Base-by-base conservation (phyloP, 202 grass and related monocot species). In the Miscanthus sacchariflorus region DNA sequence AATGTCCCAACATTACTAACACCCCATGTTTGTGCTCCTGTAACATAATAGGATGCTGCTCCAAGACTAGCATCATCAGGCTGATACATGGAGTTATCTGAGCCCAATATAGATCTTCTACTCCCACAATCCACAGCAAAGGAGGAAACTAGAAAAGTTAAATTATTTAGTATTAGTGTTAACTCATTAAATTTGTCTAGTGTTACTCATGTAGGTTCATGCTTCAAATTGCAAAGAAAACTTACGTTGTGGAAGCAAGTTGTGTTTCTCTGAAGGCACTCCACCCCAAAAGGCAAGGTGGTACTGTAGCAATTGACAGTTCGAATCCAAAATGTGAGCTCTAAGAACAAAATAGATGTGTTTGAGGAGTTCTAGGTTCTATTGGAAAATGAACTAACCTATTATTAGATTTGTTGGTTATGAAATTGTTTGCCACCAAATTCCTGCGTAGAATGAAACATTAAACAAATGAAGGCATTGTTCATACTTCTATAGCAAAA, bases 341-440 rank as follows among this genome's bases (percentile, higher is more conserved):
- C 9, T 50, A 11, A 80, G 49, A 25, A 50, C 24, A 17, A 65
- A 11, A 35, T 28, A 44, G 56, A 25, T 82, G 19, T 19, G 36
- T 30, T 87, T 70, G 38, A 74, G 13, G 63, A 87, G 24, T 33
- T 33, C 33, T 33, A 33, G 33, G 33, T 33, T 33, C 28, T 45
- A 69, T 59, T 61, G 1, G 35, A 70, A 78, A 46, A 64, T 38
- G 70, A 46, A 24, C 70, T 30, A 9, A 95, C 95, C 93, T 98
- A 79, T 81, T 83, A 44, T 89, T 93, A 49, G 93, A 91, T 54
- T 24, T 81, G 54, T 82, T 78, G 7, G 79, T 89, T 33, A 89
- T 40, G 8, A 98, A 98, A 75, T 98, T 95, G 82, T 95, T 98
- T 76, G 88, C 85, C 21, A 98, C 88, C 90, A 98, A 88, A 86